These are phyloP conservation scores for Cladophialophora psammophila DNA, from an alignment of 2,329 filamentous ascomycete genomes.

Conservation along the genomic window DNA sequence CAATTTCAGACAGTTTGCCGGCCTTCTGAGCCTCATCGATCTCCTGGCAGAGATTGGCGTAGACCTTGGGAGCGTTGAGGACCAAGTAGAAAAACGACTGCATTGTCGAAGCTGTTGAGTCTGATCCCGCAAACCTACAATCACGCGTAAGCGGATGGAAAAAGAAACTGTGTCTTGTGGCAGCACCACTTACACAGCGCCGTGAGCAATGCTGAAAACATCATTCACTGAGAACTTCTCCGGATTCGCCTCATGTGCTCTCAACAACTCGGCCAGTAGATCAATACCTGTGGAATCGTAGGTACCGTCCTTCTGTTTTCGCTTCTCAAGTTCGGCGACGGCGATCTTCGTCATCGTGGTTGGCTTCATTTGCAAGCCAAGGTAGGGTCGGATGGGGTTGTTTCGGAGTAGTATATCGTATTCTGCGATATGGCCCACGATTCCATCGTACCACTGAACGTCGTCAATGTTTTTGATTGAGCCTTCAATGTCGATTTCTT, in stretches of 20 bases:
- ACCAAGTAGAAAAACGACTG: constrained; percentile 63
- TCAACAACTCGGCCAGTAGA: constrained; percentile 60
- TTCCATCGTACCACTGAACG: constrained; percentile 48
- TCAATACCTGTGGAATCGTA: constrained; percentile 32
- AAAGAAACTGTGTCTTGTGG: not conserved
- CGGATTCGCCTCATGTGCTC: constrained; percentile 60
- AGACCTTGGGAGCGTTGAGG: constrained; percentile 51
- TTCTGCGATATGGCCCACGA: constrained; percentile 47
- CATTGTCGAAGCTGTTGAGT: constrained; percentile 68
- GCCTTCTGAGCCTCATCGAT: constrained; percentile 35
- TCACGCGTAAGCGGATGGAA: not conserved
- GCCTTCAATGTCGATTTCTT: constrained; percentile 59
- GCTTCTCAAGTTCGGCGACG: constrained; percentile 35
- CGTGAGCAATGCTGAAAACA: constrained; percentile 65
- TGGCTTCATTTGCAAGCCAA: constrained; percentile 49
- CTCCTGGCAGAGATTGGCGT: constrained; percentile 53
- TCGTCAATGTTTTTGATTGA: constrained; percentile 60
- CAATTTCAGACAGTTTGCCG: constrained; percentile 34
- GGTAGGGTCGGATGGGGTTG: constrained; percentile 54
- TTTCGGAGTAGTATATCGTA: constrained; percentile 58
- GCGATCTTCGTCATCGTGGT: constrained; percentile 48
- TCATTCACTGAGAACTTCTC: constrained; percentile 59
- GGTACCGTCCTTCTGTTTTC: constrained; percentile 45
- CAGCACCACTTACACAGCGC: constrained; percentile 50
- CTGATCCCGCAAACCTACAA: constrained; percentile 57